These are phyloP conservation scores for Danielozyma ontarioensis DNA, from an alignment of 805 yeast genomes.

Conservation along the genomic window DNA sequence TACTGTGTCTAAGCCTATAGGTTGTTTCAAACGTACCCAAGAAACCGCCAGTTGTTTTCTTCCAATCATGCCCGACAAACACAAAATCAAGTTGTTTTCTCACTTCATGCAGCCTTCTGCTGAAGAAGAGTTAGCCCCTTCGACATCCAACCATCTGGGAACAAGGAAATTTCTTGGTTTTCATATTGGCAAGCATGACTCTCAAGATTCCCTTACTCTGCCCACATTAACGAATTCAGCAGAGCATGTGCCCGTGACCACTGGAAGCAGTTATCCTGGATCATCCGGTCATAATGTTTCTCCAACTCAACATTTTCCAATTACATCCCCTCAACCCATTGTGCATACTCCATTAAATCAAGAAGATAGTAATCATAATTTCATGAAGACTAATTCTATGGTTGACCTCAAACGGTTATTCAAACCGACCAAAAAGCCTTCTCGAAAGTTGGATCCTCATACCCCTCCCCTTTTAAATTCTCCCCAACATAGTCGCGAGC, in stretches of 20 bases:
- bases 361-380: slow-evolving; percentile 26
- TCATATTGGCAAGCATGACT: slow-evolving; percentile 37
- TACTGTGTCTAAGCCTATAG: too few relatives aligned
- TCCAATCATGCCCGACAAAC: slow-evolving; percentile 42
- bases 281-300: slow-evolving; percentile 1
- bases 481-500: slow-evolving; percentile 20
- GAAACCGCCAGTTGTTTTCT: too few relatives aligned
- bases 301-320: neutral
- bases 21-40: too few relatives aligned
- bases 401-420: slow-evolving; percentile 69
- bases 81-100: slow-evolving; percentile 35
- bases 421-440: slow-evolving; percentile 46
- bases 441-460: slow-evolving; percentile 6
- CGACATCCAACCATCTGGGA: slow-evolving; percentile 25
- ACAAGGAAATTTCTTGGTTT: slow-evolving; percentile 28
- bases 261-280: slow-evolving; percentile 3
- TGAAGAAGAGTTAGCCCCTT: slow-evolving; percentile 22
- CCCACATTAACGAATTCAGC: slow-evolving; percentile 32
- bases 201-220: slow-evolving; percentile 28
- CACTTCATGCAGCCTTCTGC: slow-evolving; percentile 29
- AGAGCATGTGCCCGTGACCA: slow-evolving; percentile 16
- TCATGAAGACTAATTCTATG: slow-evolving; percentile 48
- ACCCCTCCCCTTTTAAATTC: slow-evolving; percentile 1
- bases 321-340: neutral
- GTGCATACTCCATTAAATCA: slow-evolving; percentile 7